Evolutionary conservation across 2,329 filamentous ascomycete species (phyloP).

Genomic region (Thelonectria olida): DNA sequence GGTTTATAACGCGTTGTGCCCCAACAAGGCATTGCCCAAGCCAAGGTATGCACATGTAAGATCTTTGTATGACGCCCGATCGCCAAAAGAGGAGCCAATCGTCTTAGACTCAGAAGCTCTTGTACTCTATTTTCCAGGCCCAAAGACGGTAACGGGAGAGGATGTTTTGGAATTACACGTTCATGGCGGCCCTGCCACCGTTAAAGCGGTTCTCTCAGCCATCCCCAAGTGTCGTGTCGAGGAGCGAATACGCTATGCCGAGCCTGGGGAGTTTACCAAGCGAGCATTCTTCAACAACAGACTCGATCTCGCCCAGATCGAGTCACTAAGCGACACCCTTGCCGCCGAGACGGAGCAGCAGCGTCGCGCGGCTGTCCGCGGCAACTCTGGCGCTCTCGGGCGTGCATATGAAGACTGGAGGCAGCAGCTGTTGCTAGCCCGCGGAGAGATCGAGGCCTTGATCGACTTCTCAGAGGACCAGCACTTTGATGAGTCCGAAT

Average conservation of each 20-base stretch:
- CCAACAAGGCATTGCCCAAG: slow-evolving; percentile 53
- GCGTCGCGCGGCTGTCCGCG: slow-evolving; percentile 83
- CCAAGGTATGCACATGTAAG: slow-evolving; percentile 75
- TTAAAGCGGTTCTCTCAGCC: slow-evolving; percentile 84
- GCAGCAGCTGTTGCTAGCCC: slow-evolving; percentile 76
- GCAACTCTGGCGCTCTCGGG: slow-evolving; percentile 75
- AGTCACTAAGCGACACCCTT: slow-evolving; percentile 70
- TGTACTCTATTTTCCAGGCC: slow-evolving; percentile 82
- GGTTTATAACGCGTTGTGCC: slow-evolving; percentile 63
- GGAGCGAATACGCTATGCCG: slow-evolving; percentile 79
- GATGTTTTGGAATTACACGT: slow-evolving; percentile 92
- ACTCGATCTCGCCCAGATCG: slow-evolving; percentile 86
- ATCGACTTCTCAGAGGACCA: slow-evolving; percentile 99
- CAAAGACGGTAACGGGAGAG: slow-evolving; percentile 88
- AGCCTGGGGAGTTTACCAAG: slow-evolving; percentile 94
- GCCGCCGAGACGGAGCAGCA: slow-evolving; percentile 90
- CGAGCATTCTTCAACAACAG: slow-evolving; percentile 89
- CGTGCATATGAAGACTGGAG: slow-evolving; percentile 87
- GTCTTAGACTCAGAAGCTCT: slow-evolving; percentile 83
- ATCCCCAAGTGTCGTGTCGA: slow-evolving; percentile 65
- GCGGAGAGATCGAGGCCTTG: slow-evolving; percentile 91
- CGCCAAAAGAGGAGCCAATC: slow-evolving; percentile 46
- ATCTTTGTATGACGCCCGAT: slow-evolving; percentile 69
- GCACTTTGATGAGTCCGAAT: slow-evolving; percentile 90
- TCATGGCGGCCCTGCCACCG: slow-evolving; percentile 90